Base-by-base conservation (phyloP, 1,139 yeast genomes). In the Blastobotrys arbuscula region DNA sequence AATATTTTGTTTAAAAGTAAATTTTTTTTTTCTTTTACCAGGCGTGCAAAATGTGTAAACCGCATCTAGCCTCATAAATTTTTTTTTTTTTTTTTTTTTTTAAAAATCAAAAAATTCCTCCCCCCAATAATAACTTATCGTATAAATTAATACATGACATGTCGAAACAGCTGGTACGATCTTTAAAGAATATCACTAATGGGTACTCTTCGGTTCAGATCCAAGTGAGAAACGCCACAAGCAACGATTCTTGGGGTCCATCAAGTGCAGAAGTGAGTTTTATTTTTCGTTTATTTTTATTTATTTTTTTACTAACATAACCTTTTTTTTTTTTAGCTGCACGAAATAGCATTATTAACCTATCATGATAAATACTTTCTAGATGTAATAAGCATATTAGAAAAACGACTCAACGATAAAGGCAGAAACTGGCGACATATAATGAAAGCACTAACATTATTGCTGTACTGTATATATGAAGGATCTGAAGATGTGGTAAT, bases 341-440 rank as follows among this genome's bases (percentile, higher is more conserved):
- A 86, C 55, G 96, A 88, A 52, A 75, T 92, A 33, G 85, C 96
- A 8, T 75, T 79, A 50, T 74, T 78, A 58, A 85, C 97, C 1
- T 84, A 79, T 64, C 84, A 82, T 40, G 62, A 58, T 55, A 79
- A 84, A 2, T 95, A 88, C 58, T 83, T 89, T 56, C 75, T 86
- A 61, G 96, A 90, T 61, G 79, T 92, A 42, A 84, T 92, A 90
- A 96, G 88, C 62, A 88, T 92, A 83, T 69, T 92, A 47, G 97
- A 90, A 68, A 82, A 89, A 59, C 77, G 99, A 56, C 74, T 92
- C 58, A 90, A 90, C 64, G 98, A 92, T 62, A 89, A 89, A 72
- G 98, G 98, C 51, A 90, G 89, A 66, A 86, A 90, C 68, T 92
- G 98, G 98, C 79, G 96, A 56, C 98, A 92, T 66, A 90, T 92